phyloP scores from a whole-genome alignment of 768 basidiomycete genomes.

The Agaricus subrufescens region DNA sequence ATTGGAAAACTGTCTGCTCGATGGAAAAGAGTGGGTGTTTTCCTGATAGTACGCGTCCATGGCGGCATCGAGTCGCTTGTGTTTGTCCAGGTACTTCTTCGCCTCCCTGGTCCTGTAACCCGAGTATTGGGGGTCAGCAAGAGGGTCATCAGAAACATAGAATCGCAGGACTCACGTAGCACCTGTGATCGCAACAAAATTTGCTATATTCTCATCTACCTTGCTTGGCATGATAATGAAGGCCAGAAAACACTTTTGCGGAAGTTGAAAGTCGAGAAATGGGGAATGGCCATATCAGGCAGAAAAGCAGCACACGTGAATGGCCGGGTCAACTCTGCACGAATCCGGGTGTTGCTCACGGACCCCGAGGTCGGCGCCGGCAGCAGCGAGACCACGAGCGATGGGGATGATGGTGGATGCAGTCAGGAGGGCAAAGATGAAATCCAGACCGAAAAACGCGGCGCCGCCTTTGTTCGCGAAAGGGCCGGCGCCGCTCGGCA shows the following conservation, averaged over 20 bases:
- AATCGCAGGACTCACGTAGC: slow-evolving; percentile 51
- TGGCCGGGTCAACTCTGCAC: neutral
- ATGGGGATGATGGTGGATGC: neutral
- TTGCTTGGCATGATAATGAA: slow-evolving; percentile 30
- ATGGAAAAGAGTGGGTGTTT: slow-evolving; percentile 31
- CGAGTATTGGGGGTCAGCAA: slow-evolving; percentile 18
- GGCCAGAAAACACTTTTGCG: neutral
- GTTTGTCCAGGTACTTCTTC: slow-evolving; percentile 61
- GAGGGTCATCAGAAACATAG: neutral
- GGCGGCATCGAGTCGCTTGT: slow-evolving; percentile 68
- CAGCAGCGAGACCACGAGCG: neutral
- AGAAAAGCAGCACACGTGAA: slow-evolving; percentile 8
- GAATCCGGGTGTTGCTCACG: neutral
- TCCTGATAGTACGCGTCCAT: slow-evolving; percentile 59
- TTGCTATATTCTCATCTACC: slow-evolving; percentile 45
- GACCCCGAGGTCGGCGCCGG: neutral
- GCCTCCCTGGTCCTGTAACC: slow-evolving; percentile 50
- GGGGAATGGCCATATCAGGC: slow-evolving; percentile 1
- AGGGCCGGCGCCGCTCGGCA: neutral
- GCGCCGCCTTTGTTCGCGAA: neutral
- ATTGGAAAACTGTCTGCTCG: slow-evolving; percentile 9
- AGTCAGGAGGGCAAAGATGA: neutral
- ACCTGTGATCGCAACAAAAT: slow-evolving; percentile 67
- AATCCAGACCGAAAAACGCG: neutral
- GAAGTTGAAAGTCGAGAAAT: slow-evolving; percentile 4